Percentiles rank a stretch among this genome's conserved stretches.
Conservation (phyloP, 495 filamentous ascomycete genomes). For the Aspergillus bertholletiae region DNA sequence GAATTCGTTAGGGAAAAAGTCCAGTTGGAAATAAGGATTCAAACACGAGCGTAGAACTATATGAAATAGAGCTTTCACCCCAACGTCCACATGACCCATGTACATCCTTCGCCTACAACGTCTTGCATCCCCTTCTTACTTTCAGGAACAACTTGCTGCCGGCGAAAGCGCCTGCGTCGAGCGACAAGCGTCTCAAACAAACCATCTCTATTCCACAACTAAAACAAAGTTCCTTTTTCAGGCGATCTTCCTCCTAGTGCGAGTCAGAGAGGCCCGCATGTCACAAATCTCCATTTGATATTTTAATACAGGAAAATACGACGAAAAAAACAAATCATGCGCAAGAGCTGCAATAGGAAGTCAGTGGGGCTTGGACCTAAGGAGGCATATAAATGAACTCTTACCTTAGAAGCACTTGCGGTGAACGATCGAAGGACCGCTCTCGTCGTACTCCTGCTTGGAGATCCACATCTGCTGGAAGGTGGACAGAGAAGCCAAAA, state of each 20-base stretch:
- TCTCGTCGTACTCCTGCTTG: slow-evolving; percentile 99
- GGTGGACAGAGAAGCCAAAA: slow-evolving; percentile 96
- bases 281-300: slow-evolving; percentile 42
- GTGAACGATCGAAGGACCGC: slow-evolving; percentile 98
- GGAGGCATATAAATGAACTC: too few relatives aligned
- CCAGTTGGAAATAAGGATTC: slow-evolving; percentile 21
- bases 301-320: slow-evolving; percentile 52
- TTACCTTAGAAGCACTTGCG: slow-evolving; percentile 99
- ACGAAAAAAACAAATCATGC: slow-evolving; percentile 35
- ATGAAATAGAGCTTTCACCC: slow-evolving; percentile 27
- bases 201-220: slow-evolving; percentile 47
- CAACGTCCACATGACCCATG: slow-evolving; percentile 21
- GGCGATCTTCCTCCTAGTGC: slow-evolving; percentile 45
- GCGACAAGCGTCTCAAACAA: slow-evolving; percentile 23
- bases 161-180: slow-evolving; percentile 11
- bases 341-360: slow-evolving; percentile 16
- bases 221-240: slow-evolving; percentile 48
- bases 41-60: slow-evolving; percentile 27
- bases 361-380: too few relatives aligned
- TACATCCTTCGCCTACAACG: slow-evolving; percentile 18
- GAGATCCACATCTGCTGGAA: slow-evolving; percentile 99
- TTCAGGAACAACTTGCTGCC: slow-evolving; percentile 13
- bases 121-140: slow-evolving; percentile 5
- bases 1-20: slow-evolving; percentile 8
- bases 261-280: slow-evolving; percentile 44